Evolutionary conservation across 768 basidiomycete species (phyloP).

Genomic region (Phaeotremella skinneri): DNA sequence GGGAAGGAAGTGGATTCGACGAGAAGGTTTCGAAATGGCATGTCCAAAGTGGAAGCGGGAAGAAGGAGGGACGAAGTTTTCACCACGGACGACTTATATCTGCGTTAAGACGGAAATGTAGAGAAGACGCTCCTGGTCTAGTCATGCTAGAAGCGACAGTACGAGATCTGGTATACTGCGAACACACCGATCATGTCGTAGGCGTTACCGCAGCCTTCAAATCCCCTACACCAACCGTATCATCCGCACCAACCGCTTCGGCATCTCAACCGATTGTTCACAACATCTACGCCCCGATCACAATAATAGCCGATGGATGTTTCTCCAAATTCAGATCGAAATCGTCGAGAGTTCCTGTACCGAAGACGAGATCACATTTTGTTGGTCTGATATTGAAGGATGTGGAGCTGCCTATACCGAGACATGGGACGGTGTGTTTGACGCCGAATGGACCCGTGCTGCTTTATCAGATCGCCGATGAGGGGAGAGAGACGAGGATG

Average conservation of each 20-base stretch:
- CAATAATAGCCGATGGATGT: constrained; percentile 89
- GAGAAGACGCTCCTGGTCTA: constrained; percentile 51
- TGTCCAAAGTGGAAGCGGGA: constrained; percentile 29
- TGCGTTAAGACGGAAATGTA: constrained; percentile 69
- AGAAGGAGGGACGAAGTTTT: constrained; percentile 72
- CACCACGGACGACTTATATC: constrained; percentile 92
- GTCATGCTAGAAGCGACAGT: constrained; percentile 49
- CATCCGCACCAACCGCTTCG: not conserved
- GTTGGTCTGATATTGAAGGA: constrained; percentile 81
- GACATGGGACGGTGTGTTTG: constrained; percentile 71
- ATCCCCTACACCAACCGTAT: not conserved
- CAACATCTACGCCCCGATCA: constrained; percentile 68
- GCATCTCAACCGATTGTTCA: constrained; percentile 50
- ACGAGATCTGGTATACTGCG: constrained; percentile 52
- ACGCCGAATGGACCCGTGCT: constrained; percentile 84
- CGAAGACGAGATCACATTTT: constrained; percentile 69
- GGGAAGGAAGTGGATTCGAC: constrained; percentile 1
- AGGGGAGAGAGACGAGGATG: constrained; percentile 76
- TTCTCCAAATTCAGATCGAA: constrained; percentile 79
- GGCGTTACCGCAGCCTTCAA: constrained; percentile 46
- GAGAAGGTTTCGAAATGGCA: constrained; percentile 23
- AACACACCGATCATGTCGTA: constrained; percentile 62
- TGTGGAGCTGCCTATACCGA: constrained; percentile 55
- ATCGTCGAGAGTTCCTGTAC: constrained; percentile 23
- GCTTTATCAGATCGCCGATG: constrained; percentile 82